These are phyloP conservation scores for Forsythia suspensa DNA, from an alignment of 257 asterid genomes.

Conservation along the genomic window DNA sequence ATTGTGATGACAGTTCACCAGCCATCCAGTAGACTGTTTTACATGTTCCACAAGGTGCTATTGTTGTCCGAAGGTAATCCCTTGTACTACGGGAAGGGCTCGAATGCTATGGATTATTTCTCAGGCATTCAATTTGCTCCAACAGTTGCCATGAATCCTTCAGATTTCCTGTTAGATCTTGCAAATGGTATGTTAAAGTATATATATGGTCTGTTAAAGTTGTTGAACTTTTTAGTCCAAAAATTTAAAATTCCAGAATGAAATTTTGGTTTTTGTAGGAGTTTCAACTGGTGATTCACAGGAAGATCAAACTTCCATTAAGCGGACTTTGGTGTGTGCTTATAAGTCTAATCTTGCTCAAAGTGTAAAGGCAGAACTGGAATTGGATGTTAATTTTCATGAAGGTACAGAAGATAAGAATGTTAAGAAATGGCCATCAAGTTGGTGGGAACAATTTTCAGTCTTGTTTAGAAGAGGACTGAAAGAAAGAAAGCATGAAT, in stretches of 20 bases:
- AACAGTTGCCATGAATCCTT: slow-evolving; percentile 69
- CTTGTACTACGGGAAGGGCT: slow-evolving; percentile 63
- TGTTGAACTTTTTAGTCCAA: not conserved
- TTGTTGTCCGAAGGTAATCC: slow-evolving; percentile 71
- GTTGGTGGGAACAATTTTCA: slow-evolving; percentile 71
- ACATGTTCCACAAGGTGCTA: slow-evolving; percentile 76
- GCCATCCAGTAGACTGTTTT: slow-evolving; percentile 76
- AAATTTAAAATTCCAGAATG: not conserved
- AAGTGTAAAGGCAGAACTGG: slow-evolving; percentile 39
- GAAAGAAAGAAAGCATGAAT: slow-evolving; percentile 69
- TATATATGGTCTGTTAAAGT: not conserved
- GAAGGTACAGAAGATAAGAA: slow-evolving; percentile 21
- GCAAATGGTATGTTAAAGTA: slow-evolving; percentile 58
- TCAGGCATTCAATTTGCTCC: slow-evolving; percentile 57
- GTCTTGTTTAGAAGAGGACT: slow-evolving; percentile 67
- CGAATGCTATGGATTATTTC: slow-evolving; percentile 53
- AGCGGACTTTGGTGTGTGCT: slow-evolving; percentile 47
- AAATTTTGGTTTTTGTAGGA: slow-evolving; percentile 34
- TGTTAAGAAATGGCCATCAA: slow-evolving; percentile 50
- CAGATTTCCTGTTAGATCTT: slow-evolving; percentile 80
- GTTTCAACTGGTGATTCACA: slow-evolving; percentile 44
- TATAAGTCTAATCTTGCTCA: slow-evolving; percentile 40
- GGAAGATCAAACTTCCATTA: slow-evolving; percentile 45
- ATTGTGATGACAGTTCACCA: slow-evolving; percentile 81
- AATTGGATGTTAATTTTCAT: not conserved